These are phyloP conservation scores for Jasminum sambac DNA, from an alignment of 257 asterid species.

Conservation along the genomic window DNA sequence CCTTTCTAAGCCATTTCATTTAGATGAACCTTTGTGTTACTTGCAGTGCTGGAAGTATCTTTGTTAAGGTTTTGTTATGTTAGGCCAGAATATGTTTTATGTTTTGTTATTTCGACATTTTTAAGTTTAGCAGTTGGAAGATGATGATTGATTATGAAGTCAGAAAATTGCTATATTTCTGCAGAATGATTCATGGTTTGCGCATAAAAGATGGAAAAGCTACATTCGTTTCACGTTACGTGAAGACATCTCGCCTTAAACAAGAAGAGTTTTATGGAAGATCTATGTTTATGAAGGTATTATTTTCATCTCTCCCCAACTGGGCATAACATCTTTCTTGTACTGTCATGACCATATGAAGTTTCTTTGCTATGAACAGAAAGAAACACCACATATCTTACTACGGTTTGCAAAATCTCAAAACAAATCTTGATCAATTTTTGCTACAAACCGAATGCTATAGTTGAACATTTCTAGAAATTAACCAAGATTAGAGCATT, in stretches of 20 bases:
- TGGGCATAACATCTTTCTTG: neutral
- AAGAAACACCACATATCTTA: too few relatives aligned
- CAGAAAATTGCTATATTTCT: constrained; percentile 18
- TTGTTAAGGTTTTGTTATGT: neutral
- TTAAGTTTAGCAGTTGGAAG: neutral
- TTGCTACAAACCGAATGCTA: too few relatives aligned
- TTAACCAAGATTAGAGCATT: neutral
- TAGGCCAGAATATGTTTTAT: constrained; percentile 1
- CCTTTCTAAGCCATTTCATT: neutral
- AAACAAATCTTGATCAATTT: too few relatives aligned
- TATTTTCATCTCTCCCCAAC: constrained; percentile 10
- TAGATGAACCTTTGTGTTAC: neutral
- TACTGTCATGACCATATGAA: neutral
- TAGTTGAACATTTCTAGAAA: constrained; percentile 6
- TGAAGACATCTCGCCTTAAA: constrained; percentile 80
- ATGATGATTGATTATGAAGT: constrained; percentile 11
- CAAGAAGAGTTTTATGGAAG: constrained; percentile 88
- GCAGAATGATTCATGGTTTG: constrained; percentile 96
- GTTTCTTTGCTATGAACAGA: too few relatives aligned
- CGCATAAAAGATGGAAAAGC: constrained; percentile 95
- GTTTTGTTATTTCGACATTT: neutral
- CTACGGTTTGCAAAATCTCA: too few relatives aligned
- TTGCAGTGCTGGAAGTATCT: too few relatives aligned
- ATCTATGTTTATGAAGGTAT: constrained; percentile 87
- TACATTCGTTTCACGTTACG: constrained; percentile 86